Evolutionary conservation across 2,329 filamentous ascomycete genomes (phyloP).

Genomic region (Alternaria brassicicola): DNA sequence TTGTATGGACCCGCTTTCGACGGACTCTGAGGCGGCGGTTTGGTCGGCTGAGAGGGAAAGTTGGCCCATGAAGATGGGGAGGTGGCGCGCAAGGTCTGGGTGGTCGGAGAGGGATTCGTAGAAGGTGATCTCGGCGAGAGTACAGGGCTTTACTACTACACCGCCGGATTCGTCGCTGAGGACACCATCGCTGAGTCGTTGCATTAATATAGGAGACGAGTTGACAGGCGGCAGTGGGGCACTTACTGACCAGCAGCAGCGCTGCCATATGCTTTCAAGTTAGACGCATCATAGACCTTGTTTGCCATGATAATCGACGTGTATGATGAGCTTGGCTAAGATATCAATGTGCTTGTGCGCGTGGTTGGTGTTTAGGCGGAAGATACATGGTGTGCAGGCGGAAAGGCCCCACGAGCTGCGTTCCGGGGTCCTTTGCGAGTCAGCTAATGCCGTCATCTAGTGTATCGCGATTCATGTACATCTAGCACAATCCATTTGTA

Average conservation of each 20-base stretch:
- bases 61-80: conserved; percentile 85
- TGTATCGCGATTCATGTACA: conserved; percentile 7
- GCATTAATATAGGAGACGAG: conserved; percentile 6
- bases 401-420: conserved; percentile 4
- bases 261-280: conserved; percentile 72
- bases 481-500: neutral
- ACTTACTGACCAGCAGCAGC: conserved; percentile 86
- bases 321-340: conserved; percentile 8
- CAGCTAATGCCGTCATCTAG: conserved; percentile 14
- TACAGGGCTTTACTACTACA: conserved; percentile 94
- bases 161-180: conserved; percentile 82
- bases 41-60: conserved; percentile 61
- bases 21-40: conserved; percentile 15
- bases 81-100: conserved; percentile 75
- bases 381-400: conserved; percentile 12
- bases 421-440: conserved; percentile 29
- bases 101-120: conserved; percentile 77
- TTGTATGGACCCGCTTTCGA: conserved; percentile 37
- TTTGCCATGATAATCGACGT: conserved; percentile 41
- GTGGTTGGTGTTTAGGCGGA: conserved; percentile 1
- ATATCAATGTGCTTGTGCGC: neutral
- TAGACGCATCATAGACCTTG: conserved; percentile 62
- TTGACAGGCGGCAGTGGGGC: conserved; percentile 7
- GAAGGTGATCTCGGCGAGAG: conserved; percentile 81
- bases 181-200: conserved; percentile 75